These are phyloP conservation scores for Mucuna pruriens DNA, from an alignment of 306 rosid genomes.

Conservation along the genomic window DNA sequence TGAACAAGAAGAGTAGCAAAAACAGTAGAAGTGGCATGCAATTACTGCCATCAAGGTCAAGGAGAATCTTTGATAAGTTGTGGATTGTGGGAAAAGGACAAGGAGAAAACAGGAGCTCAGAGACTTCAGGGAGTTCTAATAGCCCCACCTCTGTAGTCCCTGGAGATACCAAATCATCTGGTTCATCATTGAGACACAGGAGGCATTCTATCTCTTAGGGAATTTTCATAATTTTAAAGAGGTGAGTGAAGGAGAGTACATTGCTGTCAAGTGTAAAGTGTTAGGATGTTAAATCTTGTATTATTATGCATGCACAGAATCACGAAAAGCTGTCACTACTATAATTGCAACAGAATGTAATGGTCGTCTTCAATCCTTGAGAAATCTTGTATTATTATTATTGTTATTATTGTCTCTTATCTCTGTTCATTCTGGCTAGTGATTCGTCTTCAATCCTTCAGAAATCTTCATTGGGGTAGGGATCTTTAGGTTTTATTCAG, in stretches of 20 bases:
- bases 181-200: constrained; percentile 78
- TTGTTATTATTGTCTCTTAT: constrained; percentile 14
- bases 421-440: constrained; percentile 31
- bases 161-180: constrained; percentile 74
- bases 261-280: constrained; percentile 62
- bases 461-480: not conserved
- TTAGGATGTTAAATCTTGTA: constrained; percentile 48
- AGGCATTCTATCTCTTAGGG: constrained; percentile 88
- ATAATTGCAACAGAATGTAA: constrained; percentile 42
- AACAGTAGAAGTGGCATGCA: constrained; percentile 83
- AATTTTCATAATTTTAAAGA: constrained; percentile 14
- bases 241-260: constrained; percentile 34
- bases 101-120: constrained; percentile 79
- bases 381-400: no score
- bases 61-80: constrained; percentile 85
- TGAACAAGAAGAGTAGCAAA: constrained; percentile 75
- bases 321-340: constrained; percentile 20
- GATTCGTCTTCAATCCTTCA: not conserved
- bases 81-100: constrained; percentile 81
- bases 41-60: constrained; percentile 81
- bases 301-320: constrained; percentile 41
- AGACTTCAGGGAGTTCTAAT: constrained; percentile 93
- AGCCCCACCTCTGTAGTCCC: constrained; percentile 85
- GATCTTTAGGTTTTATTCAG: constrained; percentile 1
- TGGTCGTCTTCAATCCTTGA: no score